These are phyloP conservation scores for Apium graveolens DNA, from an alignment of 129 eudicot species.

Conservation along the genomic window DNA sequence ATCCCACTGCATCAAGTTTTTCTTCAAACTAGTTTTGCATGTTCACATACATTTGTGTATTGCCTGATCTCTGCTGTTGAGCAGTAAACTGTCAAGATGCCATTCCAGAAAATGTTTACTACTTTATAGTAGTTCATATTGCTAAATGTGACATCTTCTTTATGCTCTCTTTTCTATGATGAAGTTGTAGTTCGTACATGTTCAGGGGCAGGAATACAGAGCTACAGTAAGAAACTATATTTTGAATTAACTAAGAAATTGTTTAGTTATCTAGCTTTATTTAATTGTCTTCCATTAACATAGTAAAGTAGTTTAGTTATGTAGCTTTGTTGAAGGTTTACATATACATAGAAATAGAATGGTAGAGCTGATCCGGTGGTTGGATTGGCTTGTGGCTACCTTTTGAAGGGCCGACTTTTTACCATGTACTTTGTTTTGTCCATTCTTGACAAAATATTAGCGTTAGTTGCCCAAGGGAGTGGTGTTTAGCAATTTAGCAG, in stretches of 20 bases:
- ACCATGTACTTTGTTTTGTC: not conserved
- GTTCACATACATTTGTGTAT: not conserved
- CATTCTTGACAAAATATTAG: not conserved
- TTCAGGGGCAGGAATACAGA: not conserved
- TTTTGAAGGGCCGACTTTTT: not conserved
- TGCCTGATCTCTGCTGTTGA: not conserved
- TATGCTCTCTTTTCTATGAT: not conserved
- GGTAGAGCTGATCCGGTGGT: not conserved
- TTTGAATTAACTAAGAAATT: not conserved
- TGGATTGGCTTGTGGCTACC: not conserved
- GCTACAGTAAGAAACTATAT: not conserved
- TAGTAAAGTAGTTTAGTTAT: not conserved
- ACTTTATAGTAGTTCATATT: not conserved
- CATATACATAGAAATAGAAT: not conserved
- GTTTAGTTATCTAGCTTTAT: not conserved
- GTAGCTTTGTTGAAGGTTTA: not conserved
- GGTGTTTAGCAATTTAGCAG: not conserved
- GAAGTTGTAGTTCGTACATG: not conserved
- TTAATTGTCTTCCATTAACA: not conserved
- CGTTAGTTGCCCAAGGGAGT: not conserved
- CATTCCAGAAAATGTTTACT: not conserved
- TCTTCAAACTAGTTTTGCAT: not conserved
- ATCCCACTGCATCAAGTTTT: slow-evolving; percentile 7
- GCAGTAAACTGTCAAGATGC: not conserved
- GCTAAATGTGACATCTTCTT: not conserved